Evolutionary conservation across 345 rosid genomes (phyloP).

Genomic region (Bruguiera parviflora): DNA sequence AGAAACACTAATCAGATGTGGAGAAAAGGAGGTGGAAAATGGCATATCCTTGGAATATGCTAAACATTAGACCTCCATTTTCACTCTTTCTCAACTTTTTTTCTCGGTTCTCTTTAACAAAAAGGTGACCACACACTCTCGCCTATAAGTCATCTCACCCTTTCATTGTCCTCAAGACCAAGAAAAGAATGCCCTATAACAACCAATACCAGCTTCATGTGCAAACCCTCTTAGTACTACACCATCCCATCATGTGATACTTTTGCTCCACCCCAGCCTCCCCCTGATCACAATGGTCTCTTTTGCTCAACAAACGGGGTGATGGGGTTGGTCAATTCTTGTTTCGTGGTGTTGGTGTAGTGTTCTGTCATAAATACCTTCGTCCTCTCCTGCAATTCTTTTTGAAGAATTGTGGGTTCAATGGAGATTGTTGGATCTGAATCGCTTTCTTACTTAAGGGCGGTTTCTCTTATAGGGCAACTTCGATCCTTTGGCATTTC

Average conservation of each 20-base stretch:
- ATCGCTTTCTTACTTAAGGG: conserved; percentile 8
- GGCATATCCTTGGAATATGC: conserved; percentile 65
- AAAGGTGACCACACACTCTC: conserved; percentile 10
- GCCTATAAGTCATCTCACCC: conserved; percentile 38
- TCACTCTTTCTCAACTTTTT: conserved; percentile 3
- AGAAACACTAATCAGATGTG: neutral
- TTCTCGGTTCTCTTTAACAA: conserved; percentile 14
- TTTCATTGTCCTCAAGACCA: conserved; percentile 32
- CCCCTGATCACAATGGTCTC: conserved; percentile 1
- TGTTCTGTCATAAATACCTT: neutral
- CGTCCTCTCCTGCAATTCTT: neutral
- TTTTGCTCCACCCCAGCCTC: conserved; percentile 10
- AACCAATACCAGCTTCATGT: conserved; percentile 8
- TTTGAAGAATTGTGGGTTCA: neutral
- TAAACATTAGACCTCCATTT: conserved; percentile 23
- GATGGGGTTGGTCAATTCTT: conserved; percentile 1
- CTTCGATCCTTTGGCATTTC: conserved; percentile 63
- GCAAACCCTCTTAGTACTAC: conserved; percentile 32
- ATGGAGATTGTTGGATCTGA: conserved; percentile 12
- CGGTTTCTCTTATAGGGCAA: conserved; percentile 43
- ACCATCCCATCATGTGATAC: conserved; percentile 13
- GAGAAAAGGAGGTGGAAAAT: conserved; percentile 16
- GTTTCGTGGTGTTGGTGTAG: neutral
- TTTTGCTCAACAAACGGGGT: neutral
- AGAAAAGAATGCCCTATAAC: conserved; percentile 15